Evolutionary conservation across 2,329 filamentous ascomycete genomes (phyloP), one percentile per base, ranked within the genome.

Genomic region (Myotisia sp.): DNA sequence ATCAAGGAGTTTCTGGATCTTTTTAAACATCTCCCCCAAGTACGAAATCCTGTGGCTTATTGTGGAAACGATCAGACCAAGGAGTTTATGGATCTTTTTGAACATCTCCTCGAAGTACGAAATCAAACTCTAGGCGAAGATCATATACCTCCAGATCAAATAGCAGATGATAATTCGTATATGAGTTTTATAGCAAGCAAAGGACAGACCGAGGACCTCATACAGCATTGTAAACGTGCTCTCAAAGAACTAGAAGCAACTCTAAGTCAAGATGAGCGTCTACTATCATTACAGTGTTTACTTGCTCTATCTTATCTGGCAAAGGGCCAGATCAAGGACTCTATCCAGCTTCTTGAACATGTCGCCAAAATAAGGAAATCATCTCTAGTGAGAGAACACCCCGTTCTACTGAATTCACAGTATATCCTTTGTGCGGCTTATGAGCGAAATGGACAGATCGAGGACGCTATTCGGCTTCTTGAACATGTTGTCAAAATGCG

Each of bases 301-400:
- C 28, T 29, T 12, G 28, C 28, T 29, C n/a, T n/a, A 29, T n/a
- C 28, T 9, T 29, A 29, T 29, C n/a, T 13, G 16, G 12, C 12
- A 13, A 29, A 29, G 5, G 28, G 28, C 4, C 28, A 29, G 16
- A 29, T 14, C 4, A 29, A 4, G 16, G 3, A 29, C n/a, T n/a
- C 28, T 10, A 16, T 29, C 10, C n/a, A 29, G 3, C 17, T 29
- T n/a, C 28, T 29, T 12, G 28, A 29, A 16, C 16, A 29, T 29
- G 28, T 29, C 18, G 28, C 18, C 16, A 29, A 5, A 5, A 8
- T 29, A 8, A 3, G 8, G 18, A 17, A 29, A 17, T 10, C n/a
- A 13, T 13, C 16, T 13, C 4, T 29, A 6, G 6, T n/a, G 6
- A 24, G n/a, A 24, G 22, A 24, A n/a, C 28, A 29, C 18, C 28